phyloP scores from a whole-genome alignment of 2,329 filamentous ascomycete genomes.

The Ophidiomyces ophidiicola region DNA sequence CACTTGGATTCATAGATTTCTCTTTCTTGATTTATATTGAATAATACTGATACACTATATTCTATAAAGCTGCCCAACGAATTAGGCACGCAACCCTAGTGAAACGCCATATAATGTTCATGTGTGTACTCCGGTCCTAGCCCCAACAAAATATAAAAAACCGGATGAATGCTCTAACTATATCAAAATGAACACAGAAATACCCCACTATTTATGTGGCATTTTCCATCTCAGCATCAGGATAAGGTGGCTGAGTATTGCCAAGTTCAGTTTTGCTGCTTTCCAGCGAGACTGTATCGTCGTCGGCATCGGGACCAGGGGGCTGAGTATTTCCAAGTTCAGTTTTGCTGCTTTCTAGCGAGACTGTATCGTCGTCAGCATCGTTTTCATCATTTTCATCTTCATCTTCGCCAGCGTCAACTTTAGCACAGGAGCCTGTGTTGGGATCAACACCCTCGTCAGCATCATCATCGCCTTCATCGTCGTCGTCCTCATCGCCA shows the following conservation, averaged over 20 bases:
- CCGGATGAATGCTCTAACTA: too few relatives aligned
- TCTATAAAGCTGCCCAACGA: background rate
- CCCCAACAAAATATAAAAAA: too few relatives aligned
- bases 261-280: conserved; percentile 11
- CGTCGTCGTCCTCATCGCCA: background rate
- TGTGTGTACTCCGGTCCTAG: too few relatives aligned
- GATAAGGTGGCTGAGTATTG: background rate
- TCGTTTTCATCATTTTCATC: background rate
- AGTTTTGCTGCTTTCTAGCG: conserved; percentile 12
- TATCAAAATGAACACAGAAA: background rate
- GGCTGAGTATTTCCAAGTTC: conserved; percentile 4
- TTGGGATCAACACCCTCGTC: background rate
- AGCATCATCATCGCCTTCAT: background rate
- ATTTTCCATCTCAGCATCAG: conserved; percentile 8
- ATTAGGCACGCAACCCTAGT: background rate
- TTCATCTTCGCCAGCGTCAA: background rate
- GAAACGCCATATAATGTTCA: too few relatives aligned
- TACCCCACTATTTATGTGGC: background rate
- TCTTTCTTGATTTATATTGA: too few relatives aligned
- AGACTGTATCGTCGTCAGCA: background rate
- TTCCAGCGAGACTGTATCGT: conserved; percentile 6
- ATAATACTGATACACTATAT: too few relatives aligned
- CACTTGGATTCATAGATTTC: too few relatives aligned
- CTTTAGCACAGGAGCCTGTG: too few relatives aligned
- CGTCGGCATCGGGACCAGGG: background rate